phyloP scores from a whole-genome alignment of 768 basidiomycete genomes.

The Mycena vitilis region DNA sequence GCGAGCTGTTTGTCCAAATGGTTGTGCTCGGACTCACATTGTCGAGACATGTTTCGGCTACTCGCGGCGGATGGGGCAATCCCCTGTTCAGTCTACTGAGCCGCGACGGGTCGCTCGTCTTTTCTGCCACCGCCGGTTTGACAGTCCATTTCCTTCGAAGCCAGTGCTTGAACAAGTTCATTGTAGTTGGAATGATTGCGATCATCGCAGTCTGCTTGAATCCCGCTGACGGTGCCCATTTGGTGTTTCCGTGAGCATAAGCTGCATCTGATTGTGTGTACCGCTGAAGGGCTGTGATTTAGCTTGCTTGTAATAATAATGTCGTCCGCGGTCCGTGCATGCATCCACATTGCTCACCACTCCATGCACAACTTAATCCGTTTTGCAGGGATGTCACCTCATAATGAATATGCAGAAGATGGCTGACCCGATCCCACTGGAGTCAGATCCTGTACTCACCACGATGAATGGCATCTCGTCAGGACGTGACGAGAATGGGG shows the following conservation, averaged over 20 bases:
- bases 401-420: slow-evolving; percentile 23
- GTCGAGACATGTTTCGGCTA: slow-evolving; percentile 5
- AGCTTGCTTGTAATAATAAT: slow-evolving; percentile 9
- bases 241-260: slow-evolving; percentile 10
- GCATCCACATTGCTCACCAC: neutral
- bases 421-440: neutral
- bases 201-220: neutral
- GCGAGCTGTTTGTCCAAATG: slow-evolving; percentile 14
- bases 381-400: slow-evolving; percentile 10
- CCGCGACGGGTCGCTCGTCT: slow-evolving; percentile 11
- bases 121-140: slow-evolving; percentile 9
- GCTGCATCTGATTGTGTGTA: neutral
- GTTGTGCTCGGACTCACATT: slow-evolving; percentile 5
- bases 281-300: neutral
- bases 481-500: neutral
- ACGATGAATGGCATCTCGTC: neutral
- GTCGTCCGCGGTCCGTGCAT: slow-evolving; percentile 14
- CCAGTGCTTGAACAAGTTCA: slow-evolving; percentile 1
- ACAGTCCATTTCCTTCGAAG: neutral
- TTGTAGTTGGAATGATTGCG: slow-evolving; percentile 12
- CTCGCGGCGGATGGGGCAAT: slow-evolving; percentile 12
- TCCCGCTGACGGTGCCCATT: neutral
- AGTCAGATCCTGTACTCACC: slow-evolving; percentile 1
- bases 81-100: slow-evolving; percentile 16
- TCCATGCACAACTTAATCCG: neutral